These are phyloP conservation scores for Coprinopsis cinerea DNA, from an alignment of 768 basidiomycete species.

Conservation along the genomic window DNA sequence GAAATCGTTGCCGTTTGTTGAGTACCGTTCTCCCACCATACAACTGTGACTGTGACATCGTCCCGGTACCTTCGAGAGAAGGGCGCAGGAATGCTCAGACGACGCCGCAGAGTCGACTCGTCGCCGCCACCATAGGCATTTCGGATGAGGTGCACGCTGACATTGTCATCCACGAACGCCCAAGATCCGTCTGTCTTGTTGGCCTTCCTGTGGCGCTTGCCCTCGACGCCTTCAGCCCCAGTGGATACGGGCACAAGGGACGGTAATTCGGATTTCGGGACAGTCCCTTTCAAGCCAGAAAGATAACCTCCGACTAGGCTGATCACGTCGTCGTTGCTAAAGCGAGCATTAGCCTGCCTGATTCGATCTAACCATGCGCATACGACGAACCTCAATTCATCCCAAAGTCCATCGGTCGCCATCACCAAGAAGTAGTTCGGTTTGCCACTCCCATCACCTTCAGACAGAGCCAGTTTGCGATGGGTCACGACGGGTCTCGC, in stretches of 20 bases:
- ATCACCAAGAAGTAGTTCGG: slow-evolving; percentile 75
- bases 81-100: slow-evolving; percentile 81
- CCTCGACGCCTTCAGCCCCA: slow-evolving; percentile 55
- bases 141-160: slow-evolving; percentile 78
- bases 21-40: slow-evolving; percentile 77
- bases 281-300: slow-evolving; percentile 57
- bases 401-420: slow-evolving; percentile 85
- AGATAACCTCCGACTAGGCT: slow-evolving; percentile 81
- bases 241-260: slow-evolving; percentile 48
- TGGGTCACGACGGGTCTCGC: slow-evolving; percentile 80
- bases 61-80: slow-evolving; percentile 73
- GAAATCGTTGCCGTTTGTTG: slow-evolving; percentile 33
- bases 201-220: slow-evolving; percentile 44
- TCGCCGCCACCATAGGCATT: slow-evolving; percentile 92
- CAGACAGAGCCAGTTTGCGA: slow-evolving; percentile 53
- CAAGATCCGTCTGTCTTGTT: slow-evolving; percentile 45
- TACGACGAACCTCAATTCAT: slow-evolving; percentile 43
- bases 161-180: slow-evolving; percentile 76
- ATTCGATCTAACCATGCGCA: background rate
- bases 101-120: slow-evolving; percentile 44
- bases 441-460: slow-evolving; percentile 22
- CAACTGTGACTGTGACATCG: slow-evolving; percentile 79
- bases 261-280: slow-evolving; percentile 55
- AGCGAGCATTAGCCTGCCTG: slow-evolving; percentile 2
- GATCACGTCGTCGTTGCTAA: slow-evolving; percentile 80